Evolutionary conservation across 2,329 filamentous ascomycete species (phyloP).

Genomic region (Colletotrichum lupini): DNA sequence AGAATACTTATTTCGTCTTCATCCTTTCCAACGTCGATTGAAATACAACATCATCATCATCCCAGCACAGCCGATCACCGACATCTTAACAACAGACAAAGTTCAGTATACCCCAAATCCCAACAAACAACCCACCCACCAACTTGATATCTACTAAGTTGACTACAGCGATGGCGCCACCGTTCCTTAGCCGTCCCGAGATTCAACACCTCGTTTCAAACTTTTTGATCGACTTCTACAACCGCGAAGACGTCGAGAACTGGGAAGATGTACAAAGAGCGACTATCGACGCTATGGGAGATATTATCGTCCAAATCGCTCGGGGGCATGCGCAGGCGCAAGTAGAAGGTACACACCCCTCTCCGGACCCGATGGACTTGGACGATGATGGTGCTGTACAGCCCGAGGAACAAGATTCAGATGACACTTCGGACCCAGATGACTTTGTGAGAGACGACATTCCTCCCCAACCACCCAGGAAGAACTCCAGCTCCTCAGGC

Average conservation of each 20-base stretch:
- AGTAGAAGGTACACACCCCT: neutral
- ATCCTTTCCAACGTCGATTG: neutral
- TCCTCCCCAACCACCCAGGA: too few relatives aligned
- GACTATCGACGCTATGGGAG: neutral
- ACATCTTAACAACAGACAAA: neutral
- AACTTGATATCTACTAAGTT: neutral
- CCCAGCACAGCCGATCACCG: neutral
- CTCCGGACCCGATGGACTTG: too few relatives aligned
- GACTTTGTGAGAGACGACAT: too few relatives aligned
- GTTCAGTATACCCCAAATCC: neutral
- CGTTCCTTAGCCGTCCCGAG: neutral
- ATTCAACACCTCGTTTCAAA: neutral
- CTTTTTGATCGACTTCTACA: neutral
- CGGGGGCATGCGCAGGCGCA: neutral
- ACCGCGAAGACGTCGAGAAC: neutral
- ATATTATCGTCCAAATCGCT: neutral
- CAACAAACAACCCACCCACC: neutral
- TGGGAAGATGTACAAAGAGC: neutral
- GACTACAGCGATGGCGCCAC: neutral
- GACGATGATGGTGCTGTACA: too few relatives aligned
- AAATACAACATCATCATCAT: neutral
- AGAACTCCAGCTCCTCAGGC: too few relatives aligned
- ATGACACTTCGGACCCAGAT: too few relatives aligned
- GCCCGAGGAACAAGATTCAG: too few relatives aligned
- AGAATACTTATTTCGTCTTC: neutral